Conservation (phyloP, 345 rosid species). For the Brassica nigra region DNA sequence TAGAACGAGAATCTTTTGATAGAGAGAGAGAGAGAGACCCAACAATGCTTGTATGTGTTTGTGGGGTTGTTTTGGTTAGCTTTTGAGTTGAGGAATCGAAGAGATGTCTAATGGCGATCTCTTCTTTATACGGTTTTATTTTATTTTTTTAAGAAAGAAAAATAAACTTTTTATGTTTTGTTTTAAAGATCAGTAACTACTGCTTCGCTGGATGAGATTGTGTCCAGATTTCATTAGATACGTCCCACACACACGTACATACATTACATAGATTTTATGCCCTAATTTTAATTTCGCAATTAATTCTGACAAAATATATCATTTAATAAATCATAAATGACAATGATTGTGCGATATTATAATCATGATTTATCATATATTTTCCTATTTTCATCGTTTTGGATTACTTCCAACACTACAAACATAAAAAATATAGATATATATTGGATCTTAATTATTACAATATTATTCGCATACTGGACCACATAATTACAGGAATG, state of each 20-base stretch:
- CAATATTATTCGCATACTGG: conserved; percentile 12
- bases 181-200: conserved; percentile 53
- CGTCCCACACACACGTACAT: conserved; percentile 40
- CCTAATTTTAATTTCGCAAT: conserved; percentile 36
- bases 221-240: conserved; percentile 61
- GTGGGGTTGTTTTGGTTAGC: conserved; percentile 29
- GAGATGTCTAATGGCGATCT: conserved; percentile 51
- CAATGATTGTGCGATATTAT: conserved; percentile 33
- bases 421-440: background rate
- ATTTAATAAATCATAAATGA: conserved; percentile 10
- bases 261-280: conserved; percentile 69
- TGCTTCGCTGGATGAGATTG: conserved; percentile 97
- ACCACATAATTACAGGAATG: conserved; percentile 2
- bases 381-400: conserved; percentile 1
- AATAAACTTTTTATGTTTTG: conserved; percentile 23
- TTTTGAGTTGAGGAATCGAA: conserved; percentile 43
- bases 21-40: conserved; percentile 32
- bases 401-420: conserved; percentile 26
- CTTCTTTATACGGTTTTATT: conserved; percentile 31
- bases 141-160: background rate
- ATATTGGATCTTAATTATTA: conserved; percentile 10
- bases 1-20: conserved; percentile 31
- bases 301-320: conserved; percentile 25
- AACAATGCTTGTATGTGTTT: conserved; percentile 14
- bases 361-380: background rate